phyloP scores from a whole-genome alignment of 2,329 filamentous ascomycete genomes.

The Fusarium pininemorale region DNA sequence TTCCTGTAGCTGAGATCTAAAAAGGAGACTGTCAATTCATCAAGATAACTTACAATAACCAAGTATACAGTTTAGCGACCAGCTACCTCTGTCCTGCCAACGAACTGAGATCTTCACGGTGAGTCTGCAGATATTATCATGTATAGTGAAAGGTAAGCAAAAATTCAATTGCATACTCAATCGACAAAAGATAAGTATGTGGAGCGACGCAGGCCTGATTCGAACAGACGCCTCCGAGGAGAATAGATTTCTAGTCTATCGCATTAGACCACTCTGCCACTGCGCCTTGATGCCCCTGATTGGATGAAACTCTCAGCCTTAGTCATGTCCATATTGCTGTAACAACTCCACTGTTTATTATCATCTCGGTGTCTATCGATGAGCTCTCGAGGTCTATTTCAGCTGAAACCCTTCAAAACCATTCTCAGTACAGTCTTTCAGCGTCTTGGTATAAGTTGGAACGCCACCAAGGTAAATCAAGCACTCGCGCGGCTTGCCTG shows the following conservation, averaged over 20 bases:
- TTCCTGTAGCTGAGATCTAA: background rate
- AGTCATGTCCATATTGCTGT: accelerated
- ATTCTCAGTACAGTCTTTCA: background rate
- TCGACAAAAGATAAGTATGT: background rate
- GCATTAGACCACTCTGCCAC: conserved; percentile 12
- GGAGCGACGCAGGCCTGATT: background rate
- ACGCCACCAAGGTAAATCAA: background rate
- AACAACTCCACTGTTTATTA: background rate
- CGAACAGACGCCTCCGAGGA: conserved; percentile 5
- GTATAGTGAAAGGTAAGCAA: background rate
- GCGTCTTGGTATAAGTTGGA: background rate
- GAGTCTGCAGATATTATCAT: accelerated
- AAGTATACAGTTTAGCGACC: no score
- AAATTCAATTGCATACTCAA: accelerated
- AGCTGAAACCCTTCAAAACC: background rate
- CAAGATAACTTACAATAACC: accelerated
- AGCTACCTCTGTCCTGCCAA: background rate
- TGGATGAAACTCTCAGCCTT: accelerated
- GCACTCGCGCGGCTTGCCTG: background rate
- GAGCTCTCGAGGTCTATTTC: background rate
- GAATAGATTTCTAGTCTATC: conserved; percentile 14
- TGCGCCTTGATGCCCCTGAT: background rate
- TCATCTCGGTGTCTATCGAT: background rate
- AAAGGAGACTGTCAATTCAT: background rate
- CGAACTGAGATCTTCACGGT: no score